A percentile compares a stretch with the other conserved stretches of the same genome.
These are phyloP conservation scores for Penicillium bovifimosum DNA, from an alignment of 495 filamentous ascomycete species.

Conservation along the genomic window DNA sequence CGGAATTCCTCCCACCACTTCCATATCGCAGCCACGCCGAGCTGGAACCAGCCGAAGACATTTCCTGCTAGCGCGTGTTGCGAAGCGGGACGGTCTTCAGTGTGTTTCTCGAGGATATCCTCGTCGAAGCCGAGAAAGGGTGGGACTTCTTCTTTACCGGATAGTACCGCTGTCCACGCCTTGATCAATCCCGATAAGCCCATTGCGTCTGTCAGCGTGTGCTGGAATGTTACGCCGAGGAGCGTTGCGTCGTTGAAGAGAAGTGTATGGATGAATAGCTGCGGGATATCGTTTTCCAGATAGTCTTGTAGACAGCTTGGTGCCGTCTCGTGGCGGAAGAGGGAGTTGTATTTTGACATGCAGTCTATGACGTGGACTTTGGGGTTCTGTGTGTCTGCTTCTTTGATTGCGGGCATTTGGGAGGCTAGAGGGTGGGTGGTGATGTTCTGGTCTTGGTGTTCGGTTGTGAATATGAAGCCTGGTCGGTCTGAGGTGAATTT, in stretches of 20 bases:
- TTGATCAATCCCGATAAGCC: conserved; percentile 15
- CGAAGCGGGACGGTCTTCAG: not conserved
- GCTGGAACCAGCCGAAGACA: not conserved
- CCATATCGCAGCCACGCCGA: not conserved
- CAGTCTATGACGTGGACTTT: not conserved
- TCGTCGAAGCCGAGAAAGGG: not conserved
- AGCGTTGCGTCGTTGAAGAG: conserved; percentile 45
- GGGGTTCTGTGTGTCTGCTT: not conserved
- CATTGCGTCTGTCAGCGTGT: conserved; percentile 42
- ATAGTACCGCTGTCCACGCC: not conserved
- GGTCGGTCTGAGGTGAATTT: not conserved
- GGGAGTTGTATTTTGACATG: not conserved
- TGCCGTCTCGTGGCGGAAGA: not conserved
- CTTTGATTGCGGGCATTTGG: not conserved
- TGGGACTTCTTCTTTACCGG: not conserved
- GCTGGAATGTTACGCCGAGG: conserved; percentile 38
- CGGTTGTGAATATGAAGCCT: not conserved
- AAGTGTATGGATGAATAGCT: conserved; percentile 40
- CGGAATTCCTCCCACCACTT: not conserved
- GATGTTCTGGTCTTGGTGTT: not conserved
- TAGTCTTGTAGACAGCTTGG: conserved; percentile 27
- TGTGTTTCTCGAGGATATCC: not conserved
- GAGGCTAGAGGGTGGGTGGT: not conserved
- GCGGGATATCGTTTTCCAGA: conserved; percentile 37
- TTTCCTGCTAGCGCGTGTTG: not conserved